Percentiles rank a stretch among this genome's conserved stretches.
Conservation (phyloP, 192 early-diverging fungal species). For the Coemansia sp. region DNA sequence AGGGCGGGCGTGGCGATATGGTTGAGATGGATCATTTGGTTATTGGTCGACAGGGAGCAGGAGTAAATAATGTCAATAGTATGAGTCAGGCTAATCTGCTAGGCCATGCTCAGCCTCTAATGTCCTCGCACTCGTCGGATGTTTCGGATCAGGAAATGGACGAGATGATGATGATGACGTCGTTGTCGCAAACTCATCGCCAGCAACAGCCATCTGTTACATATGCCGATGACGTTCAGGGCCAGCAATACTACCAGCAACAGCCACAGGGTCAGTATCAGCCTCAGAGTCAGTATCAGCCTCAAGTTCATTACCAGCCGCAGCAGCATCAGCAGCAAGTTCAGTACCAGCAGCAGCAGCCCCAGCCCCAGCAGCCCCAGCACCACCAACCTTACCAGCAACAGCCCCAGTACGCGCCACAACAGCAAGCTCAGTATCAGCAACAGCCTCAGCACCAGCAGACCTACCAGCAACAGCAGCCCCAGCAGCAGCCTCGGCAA, state of each 20-base stretch:
- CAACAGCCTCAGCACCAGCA: background rate
- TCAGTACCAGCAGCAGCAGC: background rate
- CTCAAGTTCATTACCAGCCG: background rate
- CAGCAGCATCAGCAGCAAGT: background rate
- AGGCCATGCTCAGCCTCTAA: conserved; percentile 26
- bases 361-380: background rate
- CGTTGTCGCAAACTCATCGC: conserved; percentile 8
- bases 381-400: background rate
- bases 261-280: background rate
- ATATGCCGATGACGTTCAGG: background rate
- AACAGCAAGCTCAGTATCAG: conserved; percentile 4
- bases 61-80: background rate
- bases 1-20: conserved; percentile 16
- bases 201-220: conserved; percentile 11
- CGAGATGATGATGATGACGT: conserved; percentile 19
- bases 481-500: background rate
- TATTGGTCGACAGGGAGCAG: background rate
- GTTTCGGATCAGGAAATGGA: conserved; percentile 14
- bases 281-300: background rate
- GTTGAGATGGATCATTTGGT: conserved; percentile 26
- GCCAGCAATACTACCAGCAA: background rate
- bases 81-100: conserved; percentile 46
- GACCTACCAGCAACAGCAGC: background rate
- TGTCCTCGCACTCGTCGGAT: conserved; percentile 10
- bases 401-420: conserved; percentile 13